Conservation (phyloP, 2,329 filamentous ascomycete species). For the Leptographium radiaticola region DNA sequence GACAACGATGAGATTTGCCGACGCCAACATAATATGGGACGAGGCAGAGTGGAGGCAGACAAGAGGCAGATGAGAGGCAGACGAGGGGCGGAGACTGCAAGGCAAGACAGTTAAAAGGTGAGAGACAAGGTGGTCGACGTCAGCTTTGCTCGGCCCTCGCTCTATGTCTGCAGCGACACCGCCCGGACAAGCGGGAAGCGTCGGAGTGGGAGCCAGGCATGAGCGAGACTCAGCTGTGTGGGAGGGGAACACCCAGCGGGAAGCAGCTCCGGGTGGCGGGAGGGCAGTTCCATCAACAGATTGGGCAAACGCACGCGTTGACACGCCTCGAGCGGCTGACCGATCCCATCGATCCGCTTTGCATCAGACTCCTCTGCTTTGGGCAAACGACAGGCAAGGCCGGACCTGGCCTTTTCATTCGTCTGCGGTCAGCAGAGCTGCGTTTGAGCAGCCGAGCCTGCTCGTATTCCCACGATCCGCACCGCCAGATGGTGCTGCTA, state of each 20-base stretch:
- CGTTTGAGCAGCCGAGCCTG: conserved; percentile 1
- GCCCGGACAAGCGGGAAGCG: no score
- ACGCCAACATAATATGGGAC: neutral
- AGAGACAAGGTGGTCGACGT: neutral
- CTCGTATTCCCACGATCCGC: neutral
- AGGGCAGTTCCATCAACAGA: neutral
- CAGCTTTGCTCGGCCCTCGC: neutral
- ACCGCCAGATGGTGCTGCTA: neutral
- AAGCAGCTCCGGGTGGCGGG: neutral
- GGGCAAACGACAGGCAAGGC: no score
- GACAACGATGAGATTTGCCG: neutral
- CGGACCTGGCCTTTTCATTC: neutral
- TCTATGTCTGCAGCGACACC: neutral
- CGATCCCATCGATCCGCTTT: neutral
- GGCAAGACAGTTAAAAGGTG: neutral
- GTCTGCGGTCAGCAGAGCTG: neutral
- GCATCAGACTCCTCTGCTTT: neutral
- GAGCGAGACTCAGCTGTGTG: neutral
- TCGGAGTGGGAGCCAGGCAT: neutral
- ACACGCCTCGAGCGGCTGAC: neutral
- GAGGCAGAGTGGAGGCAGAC: neutral
- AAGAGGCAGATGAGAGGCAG: neutral
- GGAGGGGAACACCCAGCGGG: neutral
- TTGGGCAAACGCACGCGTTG: neutral
- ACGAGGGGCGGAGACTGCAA: neutral